Conservation (phyloP, 768 basidiomycete species). For the Tylopilus subfusipes region DNA sequence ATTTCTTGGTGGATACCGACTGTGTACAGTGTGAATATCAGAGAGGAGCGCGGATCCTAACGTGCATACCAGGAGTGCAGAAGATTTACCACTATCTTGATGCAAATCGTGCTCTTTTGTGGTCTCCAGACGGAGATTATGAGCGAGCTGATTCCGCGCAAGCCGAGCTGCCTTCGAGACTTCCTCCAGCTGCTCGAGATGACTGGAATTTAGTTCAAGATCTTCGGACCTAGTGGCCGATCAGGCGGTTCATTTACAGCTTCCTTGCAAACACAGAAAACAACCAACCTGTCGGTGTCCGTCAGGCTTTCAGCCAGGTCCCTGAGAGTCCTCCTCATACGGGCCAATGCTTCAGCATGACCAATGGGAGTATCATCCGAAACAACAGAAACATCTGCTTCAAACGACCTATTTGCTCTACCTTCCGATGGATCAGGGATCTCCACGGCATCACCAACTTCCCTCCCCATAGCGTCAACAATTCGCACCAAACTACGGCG, state of each 20-base stretch:
- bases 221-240: slow-evolving; percentile 38
- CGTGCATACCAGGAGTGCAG: slow-evolving; percentile 38
- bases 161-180: slow-evolving; percentile 51
- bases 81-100: slow-evolving; percentile 33
- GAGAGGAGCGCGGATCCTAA: neutral
- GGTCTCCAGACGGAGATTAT: slow-evolving; percentile 41
- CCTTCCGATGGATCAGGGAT: slow-evolving; percentile 32
- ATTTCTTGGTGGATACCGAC: slow-evolving; percentile 15
- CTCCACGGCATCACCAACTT: slow-evolving; percentile 39
- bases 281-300: slow-evolving; percentile 52
- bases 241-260: slow-evolving; percentile 2
- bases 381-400: slow-evolving; percentile 19
- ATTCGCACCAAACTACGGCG: slow-evolving; percentile 49
- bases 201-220: slow-evolving; percentile 38
- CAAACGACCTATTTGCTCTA: slow-evolving; percentile 16
- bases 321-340: slow-evolving; percentile 55
- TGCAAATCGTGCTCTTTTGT: slow-evolving; percentile 34
- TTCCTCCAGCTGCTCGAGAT: slow-evolving; percentile 49
- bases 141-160: slow-evolving; percentile 44
- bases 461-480: slow-evolving; percentile 67
- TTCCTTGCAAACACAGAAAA: slow-evolving; percentile 1
- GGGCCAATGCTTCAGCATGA: slow-evolving; percentile 52
- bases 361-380: slow-evolving; percentile 25
- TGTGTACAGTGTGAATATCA: slow-evolving; percentile 14
- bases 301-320: slow-evolving; percentile 54